These are phyloP conservation scores for Areca catechu DNA, from an alignment of 176 grass and related monocot species.

Conservation along the genomic window DNA sequence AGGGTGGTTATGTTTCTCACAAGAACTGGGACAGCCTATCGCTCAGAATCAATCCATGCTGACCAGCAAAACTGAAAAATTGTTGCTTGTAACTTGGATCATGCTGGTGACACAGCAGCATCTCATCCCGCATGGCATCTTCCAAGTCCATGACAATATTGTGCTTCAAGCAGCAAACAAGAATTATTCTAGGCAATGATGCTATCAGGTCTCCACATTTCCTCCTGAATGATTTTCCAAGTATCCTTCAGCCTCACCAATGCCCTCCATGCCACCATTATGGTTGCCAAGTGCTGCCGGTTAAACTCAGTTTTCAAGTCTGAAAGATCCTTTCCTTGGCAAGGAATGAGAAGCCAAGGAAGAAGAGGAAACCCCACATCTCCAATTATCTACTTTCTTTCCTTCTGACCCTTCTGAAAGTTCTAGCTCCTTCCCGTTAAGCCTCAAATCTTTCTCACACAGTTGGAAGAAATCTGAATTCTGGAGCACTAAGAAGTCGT, in stretches of 20 bases:
- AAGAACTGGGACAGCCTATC: constrained; percentile 28
- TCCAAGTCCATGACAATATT: constrained; percentile 57
- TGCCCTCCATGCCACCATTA: constrained; percentile 33
- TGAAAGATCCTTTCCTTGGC: constrained; percentile 31
- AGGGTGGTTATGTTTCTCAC: constrained; percentile 2
- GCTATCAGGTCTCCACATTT: constrained; percentile 58
- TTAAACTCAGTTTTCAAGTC: constrained; percentile 44
- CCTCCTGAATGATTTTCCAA: constrained; percentile 46
- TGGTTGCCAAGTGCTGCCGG: constrained; percentile 23
- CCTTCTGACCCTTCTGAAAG: constrained; percentile 37
- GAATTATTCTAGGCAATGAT: constrained; percentile 56
- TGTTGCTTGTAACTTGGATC: constrained; percentile 40
- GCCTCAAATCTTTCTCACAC: constrained; percentile 55
- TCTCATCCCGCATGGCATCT: constrained; percentile 17
- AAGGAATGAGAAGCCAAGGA: constrained; percentile 77
- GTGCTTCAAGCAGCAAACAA: constrained; percentile 53
- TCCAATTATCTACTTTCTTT: constrained; percentile 65
- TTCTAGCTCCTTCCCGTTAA: constrained; percentile 36
- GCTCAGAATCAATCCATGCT: constrained; percentile 21
- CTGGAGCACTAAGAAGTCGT: constrained; percentile 52
- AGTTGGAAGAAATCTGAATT: constrained; percentile 60
- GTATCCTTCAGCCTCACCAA: constrained; percentile 44
- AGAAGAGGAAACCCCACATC: constrained; percentile 62
- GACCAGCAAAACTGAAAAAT: constrained; percentile 28
- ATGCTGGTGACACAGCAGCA: constrained; percentile 21